These are phyloP conservation scores for Phytophthora pistaciae DNA, from an alignment of 352 stramenopile species.

Conservation along the genomic window DNA sequence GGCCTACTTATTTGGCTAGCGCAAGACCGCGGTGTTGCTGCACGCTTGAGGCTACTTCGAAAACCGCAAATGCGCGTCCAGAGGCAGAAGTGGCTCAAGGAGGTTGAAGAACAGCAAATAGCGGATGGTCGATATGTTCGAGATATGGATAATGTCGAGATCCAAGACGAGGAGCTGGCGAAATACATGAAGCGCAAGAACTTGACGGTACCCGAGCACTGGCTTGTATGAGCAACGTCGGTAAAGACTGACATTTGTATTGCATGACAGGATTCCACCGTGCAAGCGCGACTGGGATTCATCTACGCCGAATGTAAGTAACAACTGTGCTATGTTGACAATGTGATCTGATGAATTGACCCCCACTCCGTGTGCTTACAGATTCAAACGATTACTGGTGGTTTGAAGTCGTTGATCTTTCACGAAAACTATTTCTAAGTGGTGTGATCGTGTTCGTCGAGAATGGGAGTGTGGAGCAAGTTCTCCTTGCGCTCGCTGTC, in stretches of 20 bases:
- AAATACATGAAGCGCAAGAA: constrained; percentile 86
- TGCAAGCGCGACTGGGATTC: constrained; percentile 73
- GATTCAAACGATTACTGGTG: constrained; percentile 78
- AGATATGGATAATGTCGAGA: constrained; percentile 61
- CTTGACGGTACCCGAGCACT: constrained; percentile 47
- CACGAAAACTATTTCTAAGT: constrained; percentile 80
- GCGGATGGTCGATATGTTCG: constrained; percentile 54
- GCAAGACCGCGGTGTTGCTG: constrained; percentile 62
- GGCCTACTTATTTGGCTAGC: constrained; percentile 76
- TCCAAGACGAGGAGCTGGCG: constrained; percentile 73
- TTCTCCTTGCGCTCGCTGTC: constrained; percentile 70
- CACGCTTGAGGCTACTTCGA: constrained; percentile 54
- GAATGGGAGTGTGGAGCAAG: constrained; percentile 74
- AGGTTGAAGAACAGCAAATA: constrained; percentile 59
- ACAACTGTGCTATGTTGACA: too few species aligned
- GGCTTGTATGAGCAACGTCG: not conserved
- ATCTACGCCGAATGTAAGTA: constrained; percentile 82
- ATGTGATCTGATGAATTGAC: not conserved
- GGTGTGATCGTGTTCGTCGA: constrained; percentile 80
- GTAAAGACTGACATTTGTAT: constrained; percentile 4
- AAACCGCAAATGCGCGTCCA: constrained; percentile 50
- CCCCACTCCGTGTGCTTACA: constrained; percentile 19
- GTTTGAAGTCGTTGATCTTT: constrained; percentile 86
- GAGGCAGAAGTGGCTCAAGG: constrained; percentile 71
- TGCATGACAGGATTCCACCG: constrained; percentile 61